These are phyloP conservation scores for Gymnopilus junonius DNA, from an alignment of 768 basidiomycete species.

Conservation along the genomic window DNA sequence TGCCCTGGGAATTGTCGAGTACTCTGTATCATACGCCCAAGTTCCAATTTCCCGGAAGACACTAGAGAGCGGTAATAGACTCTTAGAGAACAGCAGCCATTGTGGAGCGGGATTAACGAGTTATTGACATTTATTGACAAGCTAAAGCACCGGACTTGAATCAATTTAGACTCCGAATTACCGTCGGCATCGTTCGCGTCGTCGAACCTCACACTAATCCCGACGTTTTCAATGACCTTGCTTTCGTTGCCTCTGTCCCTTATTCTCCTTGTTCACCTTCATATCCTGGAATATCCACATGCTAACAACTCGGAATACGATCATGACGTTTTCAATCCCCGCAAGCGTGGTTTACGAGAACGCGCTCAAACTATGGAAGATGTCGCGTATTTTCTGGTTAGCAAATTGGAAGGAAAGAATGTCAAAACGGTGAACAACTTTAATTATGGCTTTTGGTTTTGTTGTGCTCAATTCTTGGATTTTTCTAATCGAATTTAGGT, in stretches of 20 bases:
- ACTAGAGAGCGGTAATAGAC: no score
- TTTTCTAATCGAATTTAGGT: constrained; percentile 39
- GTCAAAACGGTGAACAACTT: constrained; percentile 28
- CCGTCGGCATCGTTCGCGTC: no score
- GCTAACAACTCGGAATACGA: constrained; percentile 54
- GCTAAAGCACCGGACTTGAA: no score
- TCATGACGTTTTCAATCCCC: constrained; percentile 50
- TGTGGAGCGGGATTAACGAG: no score
- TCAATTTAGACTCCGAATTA: neutral
- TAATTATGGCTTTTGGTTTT: neutral
- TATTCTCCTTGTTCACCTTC: constrained; percentile 54
- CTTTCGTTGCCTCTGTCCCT: constrained; percentile 43
- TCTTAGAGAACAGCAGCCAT: no score
- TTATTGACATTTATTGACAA: no score
- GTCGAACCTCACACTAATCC: no score
- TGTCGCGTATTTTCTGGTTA: constrained; percentile 51
- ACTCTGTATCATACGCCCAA: no score
- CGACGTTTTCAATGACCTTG: neutral
- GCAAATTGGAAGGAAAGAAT: constrained; percentile 44
- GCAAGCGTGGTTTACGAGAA: constrained; percentile 50
- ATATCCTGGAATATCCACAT: constrained; percentile 54
- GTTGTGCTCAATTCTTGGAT: neutral
- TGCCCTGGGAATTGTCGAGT: no score
- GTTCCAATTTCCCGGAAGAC: no score
- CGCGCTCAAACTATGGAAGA: constrained; percentile 58